These are phyloP conservation scores for Boletus rufocinnamomeus DNA, from an alignment of 768 basidiomycete genomes.

Conservation along the genomic window DNA sequence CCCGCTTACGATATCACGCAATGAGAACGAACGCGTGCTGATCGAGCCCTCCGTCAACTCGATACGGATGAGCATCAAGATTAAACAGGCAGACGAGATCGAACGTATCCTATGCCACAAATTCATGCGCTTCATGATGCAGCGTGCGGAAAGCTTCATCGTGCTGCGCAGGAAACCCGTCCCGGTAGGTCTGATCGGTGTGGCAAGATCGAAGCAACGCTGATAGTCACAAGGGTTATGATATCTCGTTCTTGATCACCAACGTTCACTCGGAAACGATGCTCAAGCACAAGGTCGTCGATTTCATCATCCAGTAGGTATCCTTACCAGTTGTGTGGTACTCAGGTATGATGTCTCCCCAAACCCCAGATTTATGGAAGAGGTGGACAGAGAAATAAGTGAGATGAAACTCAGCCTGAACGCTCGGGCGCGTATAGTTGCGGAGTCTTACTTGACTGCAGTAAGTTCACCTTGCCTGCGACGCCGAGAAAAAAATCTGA, in stretches of 20 bases:
- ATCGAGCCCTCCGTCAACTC: conserved; percentile 98
- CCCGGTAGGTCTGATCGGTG: conserved; percentile 50
- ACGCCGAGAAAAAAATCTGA: conserved; percentile 5
- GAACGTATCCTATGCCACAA: conserved; percentile 97
- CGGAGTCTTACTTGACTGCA: conserved; percentile 93
- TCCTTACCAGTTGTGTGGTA: conserved; percentile 12
- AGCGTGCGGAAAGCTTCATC: conserved; percentile 95
- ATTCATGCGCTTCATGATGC: conserved; percentile 99
- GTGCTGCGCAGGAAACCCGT: conserved; percentile 95
- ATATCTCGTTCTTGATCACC: conserved; percentile 97
- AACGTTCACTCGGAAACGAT: conserved; percentile 97
- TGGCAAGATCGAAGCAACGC: conserved; percentile 11
- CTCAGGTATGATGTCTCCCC: background rate
- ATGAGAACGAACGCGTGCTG: conserved; percentile 95
- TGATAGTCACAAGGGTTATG: conserved; percentile 75
- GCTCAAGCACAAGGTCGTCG: conserved; percentile 99
- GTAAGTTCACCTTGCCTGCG: conserved; percentile 47
- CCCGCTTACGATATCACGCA: conserved; percentile 91
- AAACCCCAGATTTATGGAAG: conserved; percentile 86
- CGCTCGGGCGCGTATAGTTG: conserved; percentile 93
- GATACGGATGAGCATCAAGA: conserved; percentile 94
- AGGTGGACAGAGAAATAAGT: conserved; percentile 98
- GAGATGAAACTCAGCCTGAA: conserved; percentile 99
- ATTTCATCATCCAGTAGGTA: conserved; percentile 96
- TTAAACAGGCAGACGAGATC: conserved; percentile 99